Evolutionary conservation across 495 filamentous ascomycete species (phyloP).

Genomic region (Penicillium subrubescens): DNA sequence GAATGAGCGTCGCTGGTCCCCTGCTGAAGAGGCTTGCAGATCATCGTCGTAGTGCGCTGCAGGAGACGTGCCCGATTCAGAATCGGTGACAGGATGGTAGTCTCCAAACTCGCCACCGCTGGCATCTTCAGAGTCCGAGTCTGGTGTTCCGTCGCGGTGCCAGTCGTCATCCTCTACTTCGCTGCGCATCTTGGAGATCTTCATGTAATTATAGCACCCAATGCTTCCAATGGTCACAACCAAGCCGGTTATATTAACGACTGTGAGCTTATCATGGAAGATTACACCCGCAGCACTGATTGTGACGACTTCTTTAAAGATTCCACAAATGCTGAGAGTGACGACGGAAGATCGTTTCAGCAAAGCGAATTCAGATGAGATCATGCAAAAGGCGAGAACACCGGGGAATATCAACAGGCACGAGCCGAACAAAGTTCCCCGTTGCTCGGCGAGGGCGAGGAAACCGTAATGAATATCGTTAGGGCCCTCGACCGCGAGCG

Average conservation of each 20-base stretch:
- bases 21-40: constrained; percentile 30
- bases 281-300: constrained; percentile 86
- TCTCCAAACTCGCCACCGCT: constrained; percentile 28
- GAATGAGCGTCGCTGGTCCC: constrained; percentile 39
- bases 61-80: constrained; percentile 28
- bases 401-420: constrained; percentile 85
- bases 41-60: constrained; percentile 29
- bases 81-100: constrained; percentile 31
- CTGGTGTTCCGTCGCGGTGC: constrained; percentile 34
- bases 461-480: constrained; percentile 63
- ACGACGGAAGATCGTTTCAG: constrained; percentile 95
- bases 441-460: constrained; percentile 58
- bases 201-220: constrained; percentile 90
- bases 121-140: constrained; percentile 37
- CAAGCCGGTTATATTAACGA: constrained; percentile 85
- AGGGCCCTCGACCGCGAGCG: constrained; percentile 84
- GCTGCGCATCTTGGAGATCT: constrained; percentile 82
- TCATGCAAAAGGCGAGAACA: constrained; percentile 93
- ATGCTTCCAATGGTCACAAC: constrained; percentile 89
- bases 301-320: constrained; percentile 98
- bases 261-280: constrained; percentile 87
- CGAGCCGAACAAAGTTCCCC: constrained; percentile 61
- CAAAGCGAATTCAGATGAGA: constrained; percentile 91
- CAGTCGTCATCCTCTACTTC: constrained; percentile 52
- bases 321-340: constrained; percentile 93